Percentiles rank a stretch among this genome's conserved stretches.
Conservation (phyloP, 257 asterid species). For the Mitragyna speciosa region DNA sequence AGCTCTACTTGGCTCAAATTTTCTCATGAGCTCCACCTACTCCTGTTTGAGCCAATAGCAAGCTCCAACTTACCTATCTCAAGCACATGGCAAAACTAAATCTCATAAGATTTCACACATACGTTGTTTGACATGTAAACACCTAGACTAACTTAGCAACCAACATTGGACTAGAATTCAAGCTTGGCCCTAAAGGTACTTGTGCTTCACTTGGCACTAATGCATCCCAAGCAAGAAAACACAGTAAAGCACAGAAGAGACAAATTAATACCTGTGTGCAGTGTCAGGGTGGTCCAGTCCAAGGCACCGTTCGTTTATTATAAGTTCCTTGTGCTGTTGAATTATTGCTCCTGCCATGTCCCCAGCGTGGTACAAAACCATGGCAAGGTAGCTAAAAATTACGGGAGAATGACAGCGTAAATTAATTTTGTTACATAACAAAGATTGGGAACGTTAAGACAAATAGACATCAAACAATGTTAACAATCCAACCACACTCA, state of each 20-base stretch:
- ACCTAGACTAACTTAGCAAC: too few relatives aligned
- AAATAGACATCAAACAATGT: neutral
- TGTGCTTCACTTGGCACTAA: neutral
- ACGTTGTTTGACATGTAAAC: too few relatives aligned
- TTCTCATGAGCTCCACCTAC: neutral
- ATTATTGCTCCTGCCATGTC: slow-evolving; percentile 96
- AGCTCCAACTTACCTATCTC: neutral
- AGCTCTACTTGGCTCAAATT: neutral
- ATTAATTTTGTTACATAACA: neutral
- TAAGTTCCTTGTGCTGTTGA: slow-evolving; percentile 97
- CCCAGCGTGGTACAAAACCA: slow-evolving; percentile 98
- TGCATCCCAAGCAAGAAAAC: neutral
- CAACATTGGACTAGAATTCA: neutral
- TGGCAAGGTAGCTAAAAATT: slow-evolving; percentile 77
- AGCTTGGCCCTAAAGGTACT: neutral
- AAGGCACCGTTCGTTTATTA: slow-evolving; percentile 96
- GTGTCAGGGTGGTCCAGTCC: slow-evolving; percentile 99
- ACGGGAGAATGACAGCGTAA: neutral
- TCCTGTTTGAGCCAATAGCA: neutral
- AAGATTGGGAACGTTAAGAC: neutral
- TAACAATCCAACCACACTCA: neutral
- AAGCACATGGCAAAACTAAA: neutral
- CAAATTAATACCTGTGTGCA: slow-evolving; percentile 70
- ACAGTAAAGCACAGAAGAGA: slow-evolving; percentile 6
- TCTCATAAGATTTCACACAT: neutral